phyloP scores from a whole-genome alignment of 108 stramenopile species.

The Parmales sp. region DNA sequence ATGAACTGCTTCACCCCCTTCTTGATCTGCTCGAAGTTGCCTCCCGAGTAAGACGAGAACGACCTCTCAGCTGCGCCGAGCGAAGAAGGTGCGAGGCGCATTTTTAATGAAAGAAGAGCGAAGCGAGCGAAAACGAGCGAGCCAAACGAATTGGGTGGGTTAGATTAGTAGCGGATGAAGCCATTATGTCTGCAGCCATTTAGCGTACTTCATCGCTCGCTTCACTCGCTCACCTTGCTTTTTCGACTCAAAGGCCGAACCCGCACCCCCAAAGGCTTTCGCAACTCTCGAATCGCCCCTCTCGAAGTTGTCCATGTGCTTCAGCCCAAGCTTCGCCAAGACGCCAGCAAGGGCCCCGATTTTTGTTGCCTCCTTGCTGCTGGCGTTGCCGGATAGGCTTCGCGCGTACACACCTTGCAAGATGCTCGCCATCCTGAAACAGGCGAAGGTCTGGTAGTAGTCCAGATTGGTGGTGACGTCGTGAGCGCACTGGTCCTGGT shows the following conservation, averaged over 20 bases:
- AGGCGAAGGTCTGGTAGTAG: constrained; percentile 10
- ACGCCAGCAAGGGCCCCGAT: not conserved
- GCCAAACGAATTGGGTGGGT: no score
- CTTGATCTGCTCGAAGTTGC: not conserved
- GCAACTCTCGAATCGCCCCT: not conserved
- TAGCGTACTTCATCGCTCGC: no score
- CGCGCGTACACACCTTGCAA: constrained; percentile 22
- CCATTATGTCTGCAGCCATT: no score
- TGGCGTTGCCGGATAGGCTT: constrained; percentile 16
- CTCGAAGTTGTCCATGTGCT: not conserved
- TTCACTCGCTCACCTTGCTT: not conserved
- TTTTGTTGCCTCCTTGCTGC: constrained; percentile 4
- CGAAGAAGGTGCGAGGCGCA: no score
- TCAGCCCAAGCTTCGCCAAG: not conserved
- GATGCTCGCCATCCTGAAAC: constrained; percentile 26
- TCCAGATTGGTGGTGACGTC: not conserved
- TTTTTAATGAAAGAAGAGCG: no score
- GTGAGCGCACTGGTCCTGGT: not conserved
- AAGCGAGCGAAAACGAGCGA: no score
- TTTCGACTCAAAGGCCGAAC: not conserved
- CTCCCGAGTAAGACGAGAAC: not conserved
- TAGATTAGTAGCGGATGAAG: no score
- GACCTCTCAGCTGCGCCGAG: no score
- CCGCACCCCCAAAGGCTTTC: not conserved
- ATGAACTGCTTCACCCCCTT: constrained; percentile 1